phyloP scores from a whole-genome alignment of 352 stramenopile genomes.

The Phytopythium oedochilum region DNA sequence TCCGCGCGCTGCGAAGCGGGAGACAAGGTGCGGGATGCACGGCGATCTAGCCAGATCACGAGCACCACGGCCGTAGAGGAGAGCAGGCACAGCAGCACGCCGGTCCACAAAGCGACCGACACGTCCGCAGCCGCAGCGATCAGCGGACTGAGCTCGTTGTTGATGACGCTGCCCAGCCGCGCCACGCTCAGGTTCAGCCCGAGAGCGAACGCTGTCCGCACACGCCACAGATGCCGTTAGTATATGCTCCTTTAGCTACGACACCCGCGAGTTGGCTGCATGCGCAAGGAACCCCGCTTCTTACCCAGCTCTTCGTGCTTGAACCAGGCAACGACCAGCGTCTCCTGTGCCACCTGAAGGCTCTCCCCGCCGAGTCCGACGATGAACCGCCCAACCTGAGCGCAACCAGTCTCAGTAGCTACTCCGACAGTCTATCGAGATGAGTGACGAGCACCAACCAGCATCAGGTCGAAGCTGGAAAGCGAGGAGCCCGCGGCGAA shows the following conservation, averaged over 20 bases:
- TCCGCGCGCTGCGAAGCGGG: conserved; percentile 16
- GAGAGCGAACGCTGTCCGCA: conserved; percentile 73
- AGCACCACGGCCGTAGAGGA: conserved; percentile 67
- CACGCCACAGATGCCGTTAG: neutral
- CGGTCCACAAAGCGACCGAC: conserved; percentile 80
- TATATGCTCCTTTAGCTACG: too few species aligned
- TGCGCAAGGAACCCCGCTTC: neutral
- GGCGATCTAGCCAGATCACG: conserved; percentile 77
- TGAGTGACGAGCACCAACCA: conserved; percentile 18
- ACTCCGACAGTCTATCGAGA: neutral
- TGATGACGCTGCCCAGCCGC: conserved; percentile 90
- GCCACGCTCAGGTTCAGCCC: conserved; percentile 91
- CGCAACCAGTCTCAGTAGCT: conserved; percentile 1
- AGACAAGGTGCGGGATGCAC: conserved; percentile 27
- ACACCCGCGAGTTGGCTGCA: too few species aligned
- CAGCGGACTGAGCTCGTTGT: conserved; percentile 86
- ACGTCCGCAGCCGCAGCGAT: conserved; percentile 68
- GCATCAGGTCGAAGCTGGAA: conserved; percentile 75
- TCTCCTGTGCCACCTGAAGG: conserved; percentile 87
- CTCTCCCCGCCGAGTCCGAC: conserved; percentile 92
- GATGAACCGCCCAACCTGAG: conserved; percentile 80
- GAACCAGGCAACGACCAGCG: conserved; percentile 91
- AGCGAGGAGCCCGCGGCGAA: conserved; percentile 86
- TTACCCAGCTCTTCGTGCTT: conserved; percentile 84
- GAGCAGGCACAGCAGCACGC: conserved; percentile 72